Conservation (phyloP, 2,329 filamentous ascomycete species). For the Cryphonectria japonica region DNA sequence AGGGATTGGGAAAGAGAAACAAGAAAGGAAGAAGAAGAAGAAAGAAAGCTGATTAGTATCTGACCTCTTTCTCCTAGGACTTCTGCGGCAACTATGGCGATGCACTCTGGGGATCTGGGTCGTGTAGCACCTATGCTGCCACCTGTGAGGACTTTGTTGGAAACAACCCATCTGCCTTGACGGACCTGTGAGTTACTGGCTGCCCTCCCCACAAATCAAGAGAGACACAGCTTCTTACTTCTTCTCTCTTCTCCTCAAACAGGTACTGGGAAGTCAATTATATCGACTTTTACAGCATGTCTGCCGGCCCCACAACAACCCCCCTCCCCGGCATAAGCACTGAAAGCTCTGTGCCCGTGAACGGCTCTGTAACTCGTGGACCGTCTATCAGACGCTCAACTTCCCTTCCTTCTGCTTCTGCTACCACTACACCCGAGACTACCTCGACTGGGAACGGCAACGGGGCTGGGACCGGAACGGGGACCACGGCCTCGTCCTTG, state of each 20-base stretch:
- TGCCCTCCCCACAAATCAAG: neutral
- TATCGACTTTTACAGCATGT: conserved; percentile 50
- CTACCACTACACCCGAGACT: neutral
- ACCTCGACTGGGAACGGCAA: neutral
- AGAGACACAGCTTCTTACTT: conserved; percentile 20
- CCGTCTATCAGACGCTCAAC: neutral
- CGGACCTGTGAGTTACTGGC: conserved; percentile 40
- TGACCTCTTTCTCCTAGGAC: conserved; percentile 44
- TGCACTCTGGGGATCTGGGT: conserved; percentile 46
- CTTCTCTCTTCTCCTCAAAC: neutral
- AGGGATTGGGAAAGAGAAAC: no score
- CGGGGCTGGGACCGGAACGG: neutral
- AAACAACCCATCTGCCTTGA: conserved; percentile 48
- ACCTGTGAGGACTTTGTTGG: conserved; percentile 54
- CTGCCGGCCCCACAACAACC: neutral
- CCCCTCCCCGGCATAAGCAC: neutral
- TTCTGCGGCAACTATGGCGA: conserved; percentile 80
- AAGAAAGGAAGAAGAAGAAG: neutral
- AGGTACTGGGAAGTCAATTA: conserved; percentile 59
- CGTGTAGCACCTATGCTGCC: conserved; percentile 45
- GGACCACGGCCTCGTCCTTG: conserved; percentile 7
- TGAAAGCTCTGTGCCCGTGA: neutral
- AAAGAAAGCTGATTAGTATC: neutral
- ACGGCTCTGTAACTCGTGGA: neutral
- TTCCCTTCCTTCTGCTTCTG: neutral